Base-by-base conservation (phyloP, 75 land plant genomes). In the Sequoia sempervirens region DNA sequence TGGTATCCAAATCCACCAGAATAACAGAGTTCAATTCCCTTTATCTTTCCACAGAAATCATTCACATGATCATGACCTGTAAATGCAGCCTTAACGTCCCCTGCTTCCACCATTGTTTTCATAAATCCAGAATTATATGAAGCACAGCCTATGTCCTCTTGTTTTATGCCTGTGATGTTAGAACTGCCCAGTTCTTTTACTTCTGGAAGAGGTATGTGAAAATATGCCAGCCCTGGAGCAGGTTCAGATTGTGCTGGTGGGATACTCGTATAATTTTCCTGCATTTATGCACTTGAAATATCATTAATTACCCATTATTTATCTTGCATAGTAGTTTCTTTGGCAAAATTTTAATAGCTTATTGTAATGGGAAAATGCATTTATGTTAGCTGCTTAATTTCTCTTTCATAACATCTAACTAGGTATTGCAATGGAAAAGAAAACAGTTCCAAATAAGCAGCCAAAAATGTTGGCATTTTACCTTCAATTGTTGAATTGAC, bases 1-100 rank as follows among this genome's bases (percentile, higher is more conserved):
- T 90, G 91, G 83, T 90, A 90, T n/a, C 91, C 91, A 84, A 87
- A 85, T 41, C 89, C 91, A 12, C 91, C 87, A 8, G 79, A 86
- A 81, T 90, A 90, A 81, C 91, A 90, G 8, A 88, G 73, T 20
- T 86, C 73, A 38, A 88, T 46, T 46, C 87, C 89, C 74, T 45
- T 73, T 17, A 83, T 17, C 40, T 86, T 70, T 2, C 91, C 91
- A 79, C 86, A 90, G 79, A 88, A 90, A 68, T 90, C 91, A 38
- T 90, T 90, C 53, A 88, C 56, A 84, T 90, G 91, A 81, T 90
- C 91, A 81, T 90, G 89, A 18, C 89, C 89, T 8, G 80, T 83
- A 28, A 90, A 90, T 43, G 81, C 87, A n/a, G 85, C 91, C 85
- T 88, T 90, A 83, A 88, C 87, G 80, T 88, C 90, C 64, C 87